phyloP scores from a whole-genome alignment of 1,284 basidiomycete genomes.

The Malassezia restricta region DNA sequence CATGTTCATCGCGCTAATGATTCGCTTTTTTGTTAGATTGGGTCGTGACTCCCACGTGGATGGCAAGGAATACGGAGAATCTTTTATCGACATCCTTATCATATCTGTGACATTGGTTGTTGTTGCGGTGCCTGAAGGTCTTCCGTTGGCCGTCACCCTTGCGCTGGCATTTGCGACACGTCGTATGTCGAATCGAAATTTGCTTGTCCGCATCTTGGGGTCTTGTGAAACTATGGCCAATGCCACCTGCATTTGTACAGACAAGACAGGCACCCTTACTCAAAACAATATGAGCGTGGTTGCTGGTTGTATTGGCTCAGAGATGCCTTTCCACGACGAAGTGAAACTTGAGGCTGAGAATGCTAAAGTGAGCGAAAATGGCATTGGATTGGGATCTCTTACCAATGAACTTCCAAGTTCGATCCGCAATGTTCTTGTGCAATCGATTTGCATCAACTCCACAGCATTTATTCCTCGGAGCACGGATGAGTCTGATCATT shows the following conservation, averaged over 20 bases:
- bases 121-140: constrained; percentile 90
- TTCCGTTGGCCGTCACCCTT: constrained; percentile 88
- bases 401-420: constrained; percentile 51
- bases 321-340: constrained; percentile 77
- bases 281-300: constrained; percentile 92
- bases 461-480: constrained; percentile 75
- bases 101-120: constrained; percentile 90
- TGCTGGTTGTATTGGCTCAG: constrained; percentile 81
- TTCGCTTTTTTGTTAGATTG: constrained; percentile 82
- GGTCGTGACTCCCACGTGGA: constrained; percentile 15
- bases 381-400: constrained; percentile 6
- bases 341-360: constrained; percentile 57
- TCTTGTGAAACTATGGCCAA: constrained; percentile 99
- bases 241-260: constrained; percentile 86
- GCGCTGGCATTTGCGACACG: constrained; percentile 93
- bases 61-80: constrained; percentile 66
- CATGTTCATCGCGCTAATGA: constrained; percentile 76
- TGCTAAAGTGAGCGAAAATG: constrained; percentile 23
- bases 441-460: constrained; percentile 79
- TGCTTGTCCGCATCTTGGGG: constrained; percentile 85
- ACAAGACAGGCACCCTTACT: constrained; percentile 75
- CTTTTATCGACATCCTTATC: constrained; percentile 85
- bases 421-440: constrained; percentile 64
- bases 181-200: constrained; percentile 85
- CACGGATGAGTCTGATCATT: constrained; percentile 27